A percentile compares a stretch with the other conserved stretches of the same genome.
Evolutionary conservation across 2,329 filamentous ascomycete genomes (phyloP).

Genomic region (Talaromyces piceae): DNA sequence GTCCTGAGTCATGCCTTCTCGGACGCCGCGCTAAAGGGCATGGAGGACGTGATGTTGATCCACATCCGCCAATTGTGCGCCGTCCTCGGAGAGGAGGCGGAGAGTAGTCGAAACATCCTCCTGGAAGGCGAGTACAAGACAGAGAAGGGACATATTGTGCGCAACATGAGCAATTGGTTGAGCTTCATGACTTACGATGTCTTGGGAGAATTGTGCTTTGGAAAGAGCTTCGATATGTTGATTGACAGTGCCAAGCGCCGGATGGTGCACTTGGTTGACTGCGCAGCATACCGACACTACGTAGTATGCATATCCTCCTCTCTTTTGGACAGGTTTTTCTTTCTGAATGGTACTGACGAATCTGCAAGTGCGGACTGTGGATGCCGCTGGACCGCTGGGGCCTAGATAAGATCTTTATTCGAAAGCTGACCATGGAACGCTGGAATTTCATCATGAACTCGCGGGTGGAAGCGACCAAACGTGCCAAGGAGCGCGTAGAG

Average conservation of each 20-base stretch:
- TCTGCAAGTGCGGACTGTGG: slow-evolving; percentile 60
- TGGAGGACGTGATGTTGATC: slow-evolving; percentile 59
- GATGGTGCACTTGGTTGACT: slow-evolving; percentile 59
- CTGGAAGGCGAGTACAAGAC: slow-evolving; percentile 9
- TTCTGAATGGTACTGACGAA: not conserved
- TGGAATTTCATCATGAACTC: slow-evolving; percentile 66
- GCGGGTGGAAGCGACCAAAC: slow-evolving; percentile 57
- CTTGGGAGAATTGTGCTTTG: slow-evolving; percentile 46
- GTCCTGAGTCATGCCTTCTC: slow-evolving; percentile 67
- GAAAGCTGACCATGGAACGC: slow-evolving; percentile 57
- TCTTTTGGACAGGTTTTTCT: too few relatives aligned
- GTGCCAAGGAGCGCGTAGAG: slow-evolving; percentile 49
- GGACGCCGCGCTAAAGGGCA: slow-evolving; percentile 57
- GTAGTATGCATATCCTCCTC: slow-evolving; percentile 45
- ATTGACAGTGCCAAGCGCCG: slow-evolving; percentile 46
- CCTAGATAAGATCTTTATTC: slow-evolving; percentile 62
- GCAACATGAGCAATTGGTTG: slow-evolving; percentile 32
- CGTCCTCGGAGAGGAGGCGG: slow-evolving; percentile 17
- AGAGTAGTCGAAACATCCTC: slow-evolving; percentile 11
- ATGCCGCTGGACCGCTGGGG: slow-evolving; percentile 59
- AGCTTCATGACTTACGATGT: slow-evolving; percentile 44
- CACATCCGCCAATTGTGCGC: slow-evolving; percentile 61
- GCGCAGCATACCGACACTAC: slow-evolving; percentile 60
- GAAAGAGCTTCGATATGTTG: slow-evolving; percentile 46
- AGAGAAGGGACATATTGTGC: slow-evolving; percentile 19